Evolutionary conservation across 176 grass and related monocot genomes (phyloP).

Genomic region (Hordeum marinum): DNA sequence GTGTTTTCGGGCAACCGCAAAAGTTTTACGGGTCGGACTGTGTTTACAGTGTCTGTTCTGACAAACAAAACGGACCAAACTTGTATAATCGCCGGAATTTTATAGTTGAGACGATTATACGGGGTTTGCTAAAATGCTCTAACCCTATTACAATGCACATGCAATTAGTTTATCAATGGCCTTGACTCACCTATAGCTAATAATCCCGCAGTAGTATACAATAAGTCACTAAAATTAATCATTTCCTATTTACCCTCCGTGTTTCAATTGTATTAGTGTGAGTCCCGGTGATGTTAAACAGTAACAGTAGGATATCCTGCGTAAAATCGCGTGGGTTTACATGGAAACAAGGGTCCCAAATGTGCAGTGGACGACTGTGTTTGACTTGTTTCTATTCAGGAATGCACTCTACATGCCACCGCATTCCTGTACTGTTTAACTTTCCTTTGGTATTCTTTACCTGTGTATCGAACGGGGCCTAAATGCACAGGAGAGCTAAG

Average conservation of each 20-base stretch:
- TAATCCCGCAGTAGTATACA: background rate
- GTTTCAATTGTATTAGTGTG: background rate
- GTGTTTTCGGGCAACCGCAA: too few relatives aligned
- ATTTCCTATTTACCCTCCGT: background rate
- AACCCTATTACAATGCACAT: too few relatives aligned
- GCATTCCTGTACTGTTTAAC: too few relatives aligned
- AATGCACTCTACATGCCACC: too few relatives aligned
- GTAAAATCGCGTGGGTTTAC: slow-evolving; percentile 21
- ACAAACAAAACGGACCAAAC: too few relatives aligned
- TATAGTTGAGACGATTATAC: too few relatives aligned
- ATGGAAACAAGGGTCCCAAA: background rate
- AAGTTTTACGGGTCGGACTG: too few relatives aligned
- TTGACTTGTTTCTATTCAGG: slow-evolving; percentile 35
- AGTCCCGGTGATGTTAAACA: background rate
- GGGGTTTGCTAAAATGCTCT: too few relatives aligned
- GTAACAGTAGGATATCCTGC: background rate
- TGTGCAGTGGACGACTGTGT: slow-evolving; percentile 19
- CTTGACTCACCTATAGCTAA: background rate
- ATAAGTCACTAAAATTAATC: background rate
- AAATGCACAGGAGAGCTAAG: slow-evolving; percentile 16
- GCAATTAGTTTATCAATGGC: background rate
- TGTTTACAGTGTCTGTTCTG: too few relatives aligned
- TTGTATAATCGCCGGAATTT: too few relatives aligned
- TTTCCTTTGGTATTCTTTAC: too few relatives aligned
- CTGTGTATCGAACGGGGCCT: too few relatives aligned